phyloP scores from a whole-genome alignment of 768 basidiomycete genomes.

The Amanita thiersii region DNA sequence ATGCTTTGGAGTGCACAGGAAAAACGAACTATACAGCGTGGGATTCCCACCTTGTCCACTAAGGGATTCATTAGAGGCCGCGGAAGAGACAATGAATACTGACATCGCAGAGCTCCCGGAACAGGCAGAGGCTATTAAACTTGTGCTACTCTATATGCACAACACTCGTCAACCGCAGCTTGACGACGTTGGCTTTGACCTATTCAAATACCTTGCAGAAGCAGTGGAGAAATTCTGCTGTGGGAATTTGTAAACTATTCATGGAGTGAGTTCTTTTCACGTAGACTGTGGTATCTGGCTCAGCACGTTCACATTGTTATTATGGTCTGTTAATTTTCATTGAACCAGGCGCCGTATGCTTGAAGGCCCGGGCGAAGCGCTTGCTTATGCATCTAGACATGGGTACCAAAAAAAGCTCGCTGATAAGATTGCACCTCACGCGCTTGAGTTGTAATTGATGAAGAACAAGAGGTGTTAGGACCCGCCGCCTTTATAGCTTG shows the following conservation, averaged over 20 bases:
- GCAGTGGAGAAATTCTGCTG: conserved; percentile 10
- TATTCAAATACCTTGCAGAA: conserved; percentile 5
- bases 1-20: conserved; percentile 7
- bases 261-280: conserved; percentile 10
- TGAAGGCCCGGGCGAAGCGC: neutral
- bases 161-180: conserved; percentile 10
- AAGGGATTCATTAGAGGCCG: neutral
- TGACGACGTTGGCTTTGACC: neutral
- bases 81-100: neutral
- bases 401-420: neutral
- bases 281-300: too few relatives aligned
- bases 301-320: neutral
- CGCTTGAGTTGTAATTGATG: neutral
- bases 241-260: conserved; percentile 9
- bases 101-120: neutral
- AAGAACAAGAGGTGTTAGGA: neutral
- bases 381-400: neutral
- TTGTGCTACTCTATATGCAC: conserved; percentile 10
- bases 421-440: neutral
- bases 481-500: neutral
- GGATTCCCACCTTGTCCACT: conserved; percentile 3
- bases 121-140: neutral
- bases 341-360: neutral
- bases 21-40: conserved; percentile 5
- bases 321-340: neutral